Conservation (phyloP, 2,329 filamentous ascomycete genomes). For the Hymenoscyphus infarciens region DNA sequence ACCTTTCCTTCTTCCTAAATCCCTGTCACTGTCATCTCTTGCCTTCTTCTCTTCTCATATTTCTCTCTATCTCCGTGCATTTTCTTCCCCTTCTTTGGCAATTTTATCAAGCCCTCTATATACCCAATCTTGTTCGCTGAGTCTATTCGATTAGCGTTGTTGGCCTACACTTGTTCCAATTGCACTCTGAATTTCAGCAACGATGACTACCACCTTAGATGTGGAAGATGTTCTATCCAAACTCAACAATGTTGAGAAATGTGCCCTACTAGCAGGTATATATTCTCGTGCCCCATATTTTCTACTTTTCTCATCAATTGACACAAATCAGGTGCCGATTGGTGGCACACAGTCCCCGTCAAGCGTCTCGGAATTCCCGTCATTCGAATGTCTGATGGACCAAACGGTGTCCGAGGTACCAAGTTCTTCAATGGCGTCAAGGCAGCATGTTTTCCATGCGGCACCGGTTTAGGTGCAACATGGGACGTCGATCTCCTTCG, state of each 20-base stretch:
- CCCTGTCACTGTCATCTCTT: not conserved
- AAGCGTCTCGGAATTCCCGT: constrained; percentile 31
- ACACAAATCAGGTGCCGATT: constrained; percentile 28
- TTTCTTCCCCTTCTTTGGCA: not conserved
- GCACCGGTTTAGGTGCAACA: constrained; percentile 54
- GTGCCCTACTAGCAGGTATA: constrained; percentile 49
- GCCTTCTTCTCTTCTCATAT: not conserved
- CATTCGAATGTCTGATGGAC: constrained; percentile 36
- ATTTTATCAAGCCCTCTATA: not conserved
- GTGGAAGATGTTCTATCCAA: constrained; percentile 53
- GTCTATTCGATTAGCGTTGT: not conserved
- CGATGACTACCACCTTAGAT: constrained; percentile 48
- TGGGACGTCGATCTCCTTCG: constrained; percentile 63
- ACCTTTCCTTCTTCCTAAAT: not conserved
- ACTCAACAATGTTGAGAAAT: constrained; percentile 50
- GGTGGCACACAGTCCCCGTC: constrained; percentile 32
- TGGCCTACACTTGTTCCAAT: not conserved
- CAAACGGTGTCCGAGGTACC: constrained; percentile 37
- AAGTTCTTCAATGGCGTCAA: constrained; percentile 39
- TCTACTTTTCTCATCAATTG: not conserved
- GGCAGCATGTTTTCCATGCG: constrained; percentile 45
- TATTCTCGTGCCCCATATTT: not conserved
- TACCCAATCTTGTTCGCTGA: not conserved
- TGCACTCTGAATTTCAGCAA: constrained; percentile 2
- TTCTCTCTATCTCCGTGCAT: not conserved